phyloP scores from a whole-genome alignment of 1,284 basidiomycete genomes.

The Cryptococcus sp. region DNA sequence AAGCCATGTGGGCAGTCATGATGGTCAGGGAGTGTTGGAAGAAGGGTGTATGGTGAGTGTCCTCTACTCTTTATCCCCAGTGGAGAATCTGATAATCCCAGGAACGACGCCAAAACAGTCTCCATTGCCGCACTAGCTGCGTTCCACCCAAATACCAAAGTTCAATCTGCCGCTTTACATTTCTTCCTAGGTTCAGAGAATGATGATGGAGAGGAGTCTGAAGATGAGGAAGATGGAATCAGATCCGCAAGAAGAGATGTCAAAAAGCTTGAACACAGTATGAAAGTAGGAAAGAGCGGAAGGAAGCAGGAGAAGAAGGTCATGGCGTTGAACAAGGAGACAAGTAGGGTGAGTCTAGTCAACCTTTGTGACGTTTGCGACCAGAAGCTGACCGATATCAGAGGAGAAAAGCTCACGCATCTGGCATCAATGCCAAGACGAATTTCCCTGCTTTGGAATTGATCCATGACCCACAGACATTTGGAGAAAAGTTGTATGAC shows the following conservation, averaged over 20 bases:
- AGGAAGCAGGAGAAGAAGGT: conserved; percentile 70
- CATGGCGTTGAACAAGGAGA: conserved; percentile 50
- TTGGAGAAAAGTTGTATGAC: conserved; percentile 91
- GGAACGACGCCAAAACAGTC: conserved; percentile 89
- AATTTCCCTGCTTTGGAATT: conserved; percentile 95
- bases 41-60: conserved; percentile 78
- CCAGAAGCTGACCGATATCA: conserved; percentile 30
- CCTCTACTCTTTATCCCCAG: neutral
- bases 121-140: conserved; percentile 88
- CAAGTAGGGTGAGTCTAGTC: conserved; percentile 58
- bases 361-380: too few species aligned
- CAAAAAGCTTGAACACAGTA: conserved; percentile 70
- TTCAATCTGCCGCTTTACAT: conserved; percentile 92
- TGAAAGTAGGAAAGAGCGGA: conserved; percentile 86
- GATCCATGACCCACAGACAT: conserved; percentile 91
- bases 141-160: conserved; percentile 90
- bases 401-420: conserved; percentile 56
- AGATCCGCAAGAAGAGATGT: conserved; percentile 58
- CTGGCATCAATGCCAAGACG: conserved; percentile 50
- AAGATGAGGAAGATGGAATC: conserved; percentile 61
- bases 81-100: conserved; percentile 30
- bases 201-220: conserved; percentile 60
- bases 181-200: conserved; percentile 90
- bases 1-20: conserved; percentile 97
- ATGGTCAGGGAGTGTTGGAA: conserved; percentile 92